Evolutionary conservation across 2,329 filamentous ascomycete species (phyloP), one percentile per base, ranked within the genome.

Genomic region (Phaeosphaeriaceae sp.): DNA sequence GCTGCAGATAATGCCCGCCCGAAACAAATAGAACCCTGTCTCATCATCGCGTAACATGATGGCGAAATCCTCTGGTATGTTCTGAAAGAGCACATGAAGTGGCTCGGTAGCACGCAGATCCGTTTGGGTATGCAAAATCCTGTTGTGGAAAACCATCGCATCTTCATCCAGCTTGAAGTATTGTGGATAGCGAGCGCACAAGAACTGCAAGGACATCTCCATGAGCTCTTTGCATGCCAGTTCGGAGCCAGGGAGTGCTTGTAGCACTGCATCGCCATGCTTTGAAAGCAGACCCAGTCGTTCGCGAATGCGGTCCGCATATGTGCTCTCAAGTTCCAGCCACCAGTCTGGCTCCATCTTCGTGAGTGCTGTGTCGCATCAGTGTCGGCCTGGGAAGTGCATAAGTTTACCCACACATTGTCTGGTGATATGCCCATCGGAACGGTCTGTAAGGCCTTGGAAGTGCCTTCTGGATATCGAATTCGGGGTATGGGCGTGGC

Each of bases 311-410:
- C 89, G 86, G 1, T 82, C 69, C 47, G 78, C 79, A 73, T 96
- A 96, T 2, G 86, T 90, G 50, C 82, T 88, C 65, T 95, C 91
- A 1, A 96, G 83, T 77, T 96, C 92, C n/a, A 96, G 81, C 92
- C 92, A 96, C 86, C 89, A 96, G 72, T 96, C 89, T 0, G 88
- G 80, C 61, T 96, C 91, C 75, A 95, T 80, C 66, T 92, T 96
- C 45, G 85, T 88, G 9, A 94, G 80, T 1, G 91, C 91, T 95
- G 58, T 2, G 24, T 13, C 15, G 13, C 17, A 46, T 64, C 20
- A 62, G 51, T 50, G 44, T 40, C 10, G 7, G 1, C 40, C 41
- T 9, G 65, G 49, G 70, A 20, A 5, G 48, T 11, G 3, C 15
- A 44, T 22, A 21, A 1, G 20, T 5, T 27, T 33, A 83, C 89